These are phyloP conservation scores for Agaricus bisporus DNA, from an alignment of 768 basidiomycete species.

Conservation along the genomic window DNA sequence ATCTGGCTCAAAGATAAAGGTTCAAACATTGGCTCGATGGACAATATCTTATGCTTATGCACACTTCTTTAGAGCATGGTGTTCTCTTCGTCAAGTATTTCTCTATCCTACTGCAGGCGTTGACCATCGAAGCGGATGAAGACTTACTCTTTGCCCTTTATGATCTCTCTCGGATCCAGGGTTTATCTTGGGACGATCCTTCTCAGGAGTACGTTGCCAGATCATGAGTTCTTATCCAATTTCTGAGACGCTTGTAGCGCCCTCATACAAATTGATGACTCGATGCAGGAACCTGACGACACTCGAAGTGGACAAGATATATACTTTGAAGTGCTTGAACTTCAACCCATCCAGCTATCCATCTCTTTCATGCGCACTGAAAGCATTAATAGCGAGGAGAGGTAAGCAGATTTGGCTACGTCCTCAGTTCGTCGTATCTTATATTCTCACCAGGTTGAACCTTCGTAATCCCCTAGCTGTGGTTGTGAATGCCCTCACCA, in stretches of 20 bases:
- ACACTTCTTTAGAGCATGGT: conserved; percentile 69
- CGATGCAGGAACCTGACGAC: conserved; percentile 65
- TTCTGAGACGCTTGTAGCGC: conserved; percentile 29
- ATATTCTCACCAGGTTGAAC: conserved; percentile 44
- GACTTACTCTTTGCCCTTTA: conserved; percentile 90
- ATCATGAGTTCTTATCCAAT: not conserved
- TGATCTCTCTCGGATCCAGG: conserved; percentile 87
- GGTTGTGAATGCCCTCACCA: conserved; percentile 89
- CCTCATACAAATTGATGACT: conserved; percentile 63
- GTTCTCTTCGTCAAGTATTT: conserved; percentile 98
- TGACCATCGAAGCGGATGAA: conserved; percentile 96
- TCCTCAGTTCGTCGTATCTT: conserved; percentile 7
- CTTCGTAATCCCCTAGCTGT: conserved; percentile 90
- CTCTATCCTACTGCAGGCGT: conserved; percentile 85
- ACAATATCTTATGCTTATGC: not conserved
- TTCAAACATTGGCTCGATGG: conserved; percentile 19
- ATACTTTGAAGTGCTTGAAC: conserved; percentile 93
- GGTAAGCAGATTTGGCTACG: conserved; percentile 42
- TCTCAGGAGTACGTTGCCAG: conserved; percentile 57
- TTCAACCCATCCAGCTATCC: conserved; percentile 89
- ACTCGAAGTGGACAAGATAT: conserved; percentile 69
- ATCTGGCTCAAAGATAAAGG: conserved; percentile 93
- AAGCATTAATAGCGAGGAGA: conserved; percentile 85
- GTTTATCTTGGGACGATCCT: conserved; percentile 82
- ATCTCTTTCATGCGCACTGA: conserved; percentile 98